Evolutionary conservation across 306 rosid species (phyloP).

Genomic region (Fagus crenata): DNA sequence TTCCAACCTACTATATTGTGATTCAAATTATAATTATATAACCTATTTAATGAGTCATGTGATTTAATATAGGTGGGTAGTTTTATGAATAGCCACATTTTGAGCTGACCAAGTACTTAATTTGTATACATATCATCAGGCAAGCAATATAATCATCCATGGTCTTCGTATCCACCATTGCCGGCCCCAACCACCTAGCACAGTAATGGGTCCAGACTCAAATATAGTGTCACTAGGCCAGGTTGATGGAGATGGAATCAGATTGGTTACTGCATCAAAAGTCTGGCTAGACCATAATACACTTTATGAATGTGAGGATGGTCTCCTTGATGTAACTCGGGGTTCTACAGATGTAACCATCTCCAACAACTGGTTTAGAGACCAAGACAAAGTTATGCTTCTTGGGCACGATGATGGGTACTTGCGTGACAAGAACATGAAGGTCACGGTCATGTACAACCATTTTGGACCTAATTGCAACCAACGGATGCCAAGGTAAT

Average conservation of each 20-base stretch:
- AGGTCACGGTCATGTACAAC: slow-evolving; percentile 7
- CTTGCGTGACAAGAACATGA: slow-evolving; percentile 9
- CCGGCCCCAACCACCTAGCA: neutral
- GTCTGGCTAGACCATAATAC: neutral
- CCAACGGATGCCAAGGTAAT: slow-evolving; percentile 9
- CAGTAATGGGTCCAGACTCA: neutral
- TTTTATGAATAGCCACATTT: too few species aligned
- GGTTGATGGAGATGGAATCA: neutral
- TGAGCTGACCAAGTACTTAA: too few species aligned
- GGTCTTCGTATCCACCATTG: slow-evolving; percentile 1
- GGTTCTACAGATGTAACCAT: neutral
- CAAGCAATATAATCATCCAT: neutral
- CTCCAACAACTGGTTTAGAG: slow-evolving; percentile 9
- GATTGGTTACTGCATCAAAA: neutral
- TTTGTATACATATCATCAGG: neutral
- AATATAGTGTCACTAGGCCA: neutral
- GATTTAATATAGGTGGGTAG: too few species aligned
- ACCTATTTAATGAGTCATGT: too few species aligned
- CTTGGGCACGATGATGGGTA: neutral
- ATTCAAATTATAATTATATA: too few species aligned
- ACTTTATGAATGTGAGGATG: neutral
- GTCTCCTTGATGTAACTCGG: neutral
- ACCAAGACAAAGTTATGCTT: slow-evolving; percentile 6
- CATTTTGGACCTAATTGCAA: slow-evolving; percentile 16
- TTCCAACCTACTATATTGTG: too few species aligned